Evolutionary conservation across 2,329 filamentous ascomycete genomes (phyloP).

Genomic region (Colletotrichum sp.): DNA sequence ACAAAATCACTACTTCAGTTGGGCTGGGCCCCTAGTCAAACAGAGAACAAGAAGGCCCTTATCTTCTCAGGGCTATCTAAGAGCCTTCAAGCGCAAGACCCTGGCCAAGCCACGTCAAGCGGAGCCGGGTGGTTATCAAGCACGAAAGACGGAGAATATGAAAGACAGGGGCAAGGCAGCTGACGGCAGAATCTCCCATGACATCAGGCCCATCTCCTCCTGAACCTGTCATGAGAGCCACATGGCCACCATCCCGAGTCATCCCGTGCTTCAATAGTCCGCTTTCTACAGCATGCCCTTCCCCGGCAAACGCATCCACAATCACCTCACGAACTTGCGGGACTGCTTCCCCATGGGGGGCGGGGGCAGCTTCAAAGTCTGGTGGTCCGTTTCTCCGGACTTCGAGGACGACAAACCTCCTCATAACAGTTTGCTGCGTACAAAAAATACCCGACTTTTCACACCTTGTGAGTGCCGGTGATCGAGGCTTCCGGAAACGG

Average conservation of each 20-base stretch:
- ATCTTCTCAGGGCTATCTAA: no score
- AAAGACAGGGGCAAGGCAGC: not conserved
- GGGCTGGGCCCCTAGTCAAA: no score
- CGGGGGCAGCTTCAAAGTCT: not conserved
- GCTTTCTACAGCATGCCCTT: not conserved
- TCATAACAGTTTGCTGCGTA: not conserved
- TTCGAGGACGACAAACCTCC: not conserved
- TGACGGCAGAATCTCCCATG: fast-evolving
- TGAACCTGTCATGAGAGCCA: not conserved
- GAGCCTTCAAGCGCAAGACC: not conserved
- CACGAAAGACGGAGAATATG: not conserved
- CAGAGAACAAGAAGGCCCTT: no score
- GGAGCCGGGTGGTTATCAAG: not conserved
- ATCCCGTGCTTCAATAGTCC: not conserved
- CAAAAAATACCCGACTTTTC: no score
- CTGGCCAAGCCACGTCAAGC: not conserved
- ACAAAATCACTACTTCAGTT: no score
- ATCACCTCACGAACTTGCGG: conserved; percentile 10
- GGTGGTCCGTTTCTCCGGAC: not conserved
- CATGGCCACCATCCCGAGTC: not conserved
- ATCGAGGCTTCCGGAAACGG: fast-evolving
- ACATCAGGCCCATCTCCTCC: no score
- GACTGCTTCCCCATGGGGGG: conserved; percentile 16
- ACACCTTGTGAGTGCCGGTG: fast-evolving
- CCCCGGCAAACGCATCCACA: conserved; percentile 7